Base-by-base conservation (phyloP, 2,329 filamentous ascomycete species). In the Epicoccum nigrum region DNA sequence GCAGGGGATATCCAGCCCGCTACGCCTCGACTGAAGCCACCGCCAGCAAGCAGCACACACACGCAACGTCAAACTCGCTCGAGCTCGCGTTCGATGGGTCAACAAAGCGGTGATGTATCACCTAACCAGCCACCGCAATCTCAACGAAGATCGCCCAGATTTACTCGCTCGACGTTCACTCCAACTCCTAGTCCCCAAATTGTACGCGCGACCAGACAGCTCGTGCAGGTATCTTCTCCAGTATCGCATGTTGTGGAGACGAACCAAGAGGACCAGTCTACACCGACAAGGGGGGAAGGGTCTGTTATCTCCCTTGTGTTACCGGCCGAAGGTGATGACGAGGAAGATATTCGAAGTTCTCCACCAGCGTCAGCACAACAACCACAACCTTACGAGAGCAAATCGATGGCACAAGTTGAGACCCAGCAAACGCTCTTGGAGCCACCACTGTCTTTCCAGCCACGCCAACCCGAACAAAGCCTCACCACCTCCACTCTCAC, bases 401-500 rank as follows among this genome's bases (percentile, higher is more conserved):
- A 56, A 23, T 58, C 46, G 1, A 54, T 68, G 6, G 71, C 69
- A 4, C 67, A 67, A 12, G 61, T 65, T 1, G 57, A 56, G 3
- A 69, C 63, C 4, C 70, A 74, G 32, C 55, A 62, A 25, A 56
- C 58, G 23, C n/a, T 27, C 5, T 15, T 43, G 43, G 49, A 52
- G 13, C 49, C 43, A 4, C 56, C 56, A n/a, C 45, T 54, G 12
- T 57, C 58, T 2, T 65, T 65, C 11, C 68, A 72, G 35, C 25
- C 55, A 13, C 54, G 54, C 8, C 57, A 65, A 23, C 43, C 59
- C 11, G 60, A 62, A 21, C 61, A 67, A 15, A 62, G 25, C 21
- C 37, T 74, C 7, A 59, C 70, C 17, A 75, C 71, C 7, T 74
- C 75, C 5, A 66, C 72, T 40, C 64, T 71, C 20, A 76, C 74